A percentile compares a stretch with the other conserved stretches of the same genome.
phyloP scores from a whole-genome alignment of 164 flowering plant genomes.

The Amborella trichopoda region DNA sequence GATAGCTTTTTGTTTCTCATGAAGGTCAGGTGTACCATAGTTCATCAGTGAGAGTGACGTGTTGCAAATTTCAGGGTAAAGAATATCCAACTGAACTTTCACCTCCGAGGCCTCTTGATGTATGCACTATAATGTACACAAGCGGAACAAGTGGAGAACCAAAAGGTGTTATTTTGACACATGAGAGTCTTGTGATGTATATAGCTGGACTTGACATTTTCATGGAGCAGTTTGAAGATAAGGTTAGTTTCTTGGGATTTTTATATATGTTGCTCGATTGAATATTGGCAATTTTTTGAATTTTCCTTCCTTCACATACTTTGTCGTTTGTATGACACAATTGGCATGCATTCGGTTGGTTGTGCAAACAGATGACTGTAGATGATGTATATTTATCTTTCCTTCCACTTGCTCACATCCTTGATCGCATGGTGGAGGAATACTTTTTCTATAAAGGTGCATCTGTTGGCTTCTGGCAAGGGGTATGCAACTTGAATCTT shows the following conservation, averaged over 20 bases:
- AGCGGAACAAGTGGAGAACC: slow-evolving; percentile 98
- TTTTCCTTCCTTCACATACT: no score
- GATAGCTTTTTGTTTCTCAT: no score
- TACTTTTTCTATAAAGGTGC: slow-evolving; percentile 87
- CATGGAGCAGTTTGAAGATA: slow-evolving; percentile 87
- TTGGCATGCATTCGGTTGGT: no score
- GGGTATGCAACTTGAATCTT: slow-evolving; percentile 37
- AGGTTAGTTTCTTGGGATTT: no score
- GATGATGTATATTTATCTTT: slow-evolving; percentile 92
- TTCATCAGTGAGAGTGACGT: no score
- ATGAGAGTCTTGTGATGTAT: slow-evolving; percentile 41
- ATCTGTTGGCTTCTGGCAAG: slow-evolving; percentile 92
- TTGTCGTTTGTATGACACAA: no score
- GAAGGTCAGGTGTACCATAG: no score
- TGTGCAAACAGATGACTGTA: slow-evolving; percentile 53
- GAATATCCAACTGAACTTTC: slow-evolving; percentile 34
- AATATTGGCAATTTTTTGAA: no score
- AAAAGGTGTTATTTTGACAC: slow-evolving; percentile 86
- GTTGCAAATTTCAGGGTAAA: slow-evolving; percentile 79
- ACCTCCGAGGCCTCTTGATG: slow-evolving; percentile 45
- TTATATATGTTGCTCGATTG: no score
- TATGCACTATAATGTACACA: slow-evolving; percentile 92
- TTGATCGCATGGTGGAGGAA: slow-evolving; percentile 90
- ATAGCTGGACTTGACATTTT: slow-evolving; percentile 64
- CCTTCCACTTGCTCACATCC: slow-evolving; percentile 94